Evolutionary conservation across 495 filamentous ascomycete species (phyloP).

Genomic region (Lindgomyces ingoldianus): DNA sequence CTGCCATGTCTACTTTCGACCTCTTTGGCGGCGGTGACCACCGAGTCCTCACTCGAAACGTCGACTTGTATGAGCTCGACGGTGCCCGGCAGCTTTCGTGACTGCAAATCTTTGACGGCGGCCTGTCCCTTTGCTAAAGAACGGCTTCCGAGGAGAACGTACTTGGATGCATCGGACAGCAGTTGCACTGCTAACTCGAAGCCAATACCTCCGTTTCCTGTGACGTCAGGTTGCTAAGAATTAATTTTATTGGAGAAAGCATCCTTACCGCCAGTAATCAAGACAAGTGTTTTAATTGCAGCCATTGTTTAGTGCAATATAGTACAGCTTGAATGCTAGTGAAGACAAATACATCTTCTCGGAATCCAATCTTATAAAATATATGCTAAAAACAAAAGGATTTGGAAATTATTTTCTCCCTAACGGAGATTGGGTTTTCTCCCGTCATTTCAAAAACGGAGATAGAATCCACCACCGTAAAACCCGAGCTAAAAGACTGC

Average conservation of each 20-base stretch:
- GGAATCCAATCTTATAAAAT: no score
- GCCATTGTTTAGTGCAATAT: no score
- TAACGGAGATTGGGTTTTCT: no score
- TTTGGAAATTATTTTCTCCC: no score
- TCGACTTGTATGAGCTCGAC: slow-evolving; percentile 29
- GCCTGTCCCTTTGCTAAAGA: slow-evolving; percentile 38
- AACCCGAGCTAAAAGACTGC: no score
- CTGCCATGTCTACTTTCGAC: neutral
- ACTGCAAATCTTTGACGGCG: slow-evolving; percentile 38
- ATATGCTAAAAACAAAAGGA: no score
- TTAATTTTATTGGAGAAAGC: neutral
- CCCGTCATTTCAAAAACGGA: no score
- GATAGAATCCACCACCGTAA: no score
- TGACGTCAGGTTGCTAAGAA: neutral
- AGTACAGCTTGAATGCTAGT: no score
- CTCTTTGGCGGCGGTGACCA: slow-evolving; percentile 12
- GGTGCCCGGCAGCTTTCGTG: slow-evolving; percentile 16
- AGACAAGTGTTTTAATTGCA: neutral
- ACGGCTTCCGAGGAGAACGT: slow-evolving; percentile 44
- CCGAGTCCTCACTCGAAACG: slow-evolving; percentile 26
- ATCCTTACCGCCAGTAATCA: slow-evolving; percentile 9
- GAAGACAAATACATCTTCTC: no score
- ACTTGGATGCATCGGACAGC: slow-evolving; percentile 33
- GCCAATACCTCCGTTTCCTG: slow-evolving; percentile 44
- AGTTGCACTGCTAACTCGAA: slow-evolving; percentile 39